Evolutionary conservation across 441 rosid species (phyloP), one percentile per base, ranked within the genome.

Genomic region (Adansonia rubrostipa): DNA sequence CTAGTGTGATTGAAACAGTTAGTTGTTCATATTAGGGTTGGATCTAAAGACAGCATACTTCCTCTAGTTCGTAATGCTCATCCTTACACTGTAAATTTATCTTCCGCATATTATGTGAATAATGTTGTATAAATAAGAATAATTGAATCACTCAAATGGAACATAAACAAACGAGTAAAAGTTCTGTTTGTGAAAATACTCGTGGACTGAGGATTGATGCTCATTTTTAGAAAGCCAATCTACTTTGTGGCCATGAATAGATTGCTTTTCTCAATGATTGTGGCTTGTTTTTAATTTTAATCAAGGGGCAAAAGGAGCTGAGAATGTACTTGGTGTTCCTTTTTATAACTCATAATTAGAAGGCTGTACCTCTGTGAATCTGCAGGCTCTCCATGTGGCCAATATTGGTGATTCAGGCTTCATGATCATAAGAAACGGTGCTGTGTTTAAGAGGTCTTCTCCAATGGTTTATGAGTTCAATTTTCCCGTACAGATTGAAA

Each of bases 391-490:
- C 71, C 87, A 76, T 71, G 88, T 87, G 79, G 97, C 91, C 73
- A 89, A 86, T 86, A 85, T 93, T 36, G 97, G 97, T 81, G 93
- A 94, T 85, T 88, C 98, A 0, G 93, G 94, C 80, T 89, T 93
- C 86, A 71, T 93, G 62, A 73, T 94, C 74, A 75, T 94, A 67
- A 90, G 98, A 82, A 82, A 88, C 40, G 87, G 90, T 10, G 36
- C 62, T 70, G 76, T 92, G 67, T 79, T 84, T 64, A 85, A 85
- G 78, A 93, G 84, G 68, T 93, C 98, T 36, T 82, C 87, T 80
- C 90, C 91, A 17, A 87, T 87, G 90, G 79, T 85, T 71, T 92
- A 90, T 71, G 94, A 90, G 79, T 93, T 95, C 83, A 80, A 81
- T 84, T 90, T 92, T 82, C 94, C 97, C 1, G 33, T 92, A 76